These are phyloP conservation scores for Coemansia sp. DNA, from an alignment of 192 early-diverging fungal genomes.

Conservation along the genomic window DNA sequence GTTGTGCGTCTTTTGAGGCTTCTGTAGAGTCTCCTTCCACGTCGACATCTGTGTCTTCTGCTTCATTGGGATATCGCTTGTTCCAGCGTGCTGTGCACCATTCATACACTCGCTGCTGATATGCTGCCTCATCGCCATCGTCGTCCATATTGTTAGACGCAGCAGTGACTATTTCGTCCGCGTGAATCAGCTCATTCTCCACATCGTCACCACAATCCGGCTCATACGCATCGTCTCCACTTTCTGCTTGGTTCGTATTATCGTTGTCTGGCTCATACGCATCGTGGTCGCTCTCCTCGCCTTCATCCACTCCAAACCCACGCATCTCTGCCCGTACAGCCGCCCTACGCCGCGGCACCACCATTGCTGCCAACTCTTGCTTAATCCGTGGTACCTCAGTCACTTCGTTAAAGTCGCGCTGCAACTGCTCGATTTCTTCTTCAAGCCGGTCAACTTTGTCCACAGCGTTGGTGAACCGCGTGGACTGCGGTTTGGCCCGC, in stretches of 20 bases:
- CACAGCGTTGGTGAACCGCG: slow-evolving; percentile 43
- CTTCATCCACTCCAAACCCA: not conserved
- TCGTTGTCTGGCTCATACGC: not conserved
- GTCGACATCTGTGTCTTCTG: not conserved
- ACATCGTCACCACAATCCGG: not conserved
- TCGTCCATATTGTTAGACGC: slow-evolving; percentile 6
- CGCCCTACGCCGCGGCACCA: slow-evolving; percentile 17
- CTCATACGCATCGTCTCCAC: not conserved
- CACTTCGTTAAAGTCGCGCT: not conserved
- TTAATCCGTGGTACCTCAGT: not conserved
- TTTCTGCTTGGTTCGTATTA: not conserved
- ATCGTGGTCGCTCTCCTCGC: not conserved
- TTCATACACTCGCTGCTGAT: slow-evolving; percentile 49
- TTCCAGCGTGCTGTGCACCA: slow-evolving; percentile 54
- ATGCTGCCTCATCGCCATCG: slow-evolving; percentile 62
- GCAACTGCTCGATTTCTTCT: slow-evolving; percentile 25
- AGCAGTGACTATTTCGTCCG: not conserved
- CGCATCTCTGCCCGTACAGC: slow-evolving; percentile 22
- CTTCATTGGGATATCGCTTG: slow-evolving; percentile 9
- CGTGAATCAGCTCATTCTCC: not conserved
- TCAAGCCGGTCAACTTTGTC: slow-evolving; percentile 18
- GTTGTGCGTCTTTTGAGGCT: slow-evolving; percentile 7
- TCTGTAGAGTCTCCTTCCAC: not conserved
- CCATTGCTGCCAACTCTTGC: slow-evolving; percentile 12
- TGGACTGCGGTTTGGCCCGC: slow-evolving; percentile 20